Base-by-base conservation (phyloP, 1,284 basidiomycete genomes). In the Moniliophthora roreri region DNA sequence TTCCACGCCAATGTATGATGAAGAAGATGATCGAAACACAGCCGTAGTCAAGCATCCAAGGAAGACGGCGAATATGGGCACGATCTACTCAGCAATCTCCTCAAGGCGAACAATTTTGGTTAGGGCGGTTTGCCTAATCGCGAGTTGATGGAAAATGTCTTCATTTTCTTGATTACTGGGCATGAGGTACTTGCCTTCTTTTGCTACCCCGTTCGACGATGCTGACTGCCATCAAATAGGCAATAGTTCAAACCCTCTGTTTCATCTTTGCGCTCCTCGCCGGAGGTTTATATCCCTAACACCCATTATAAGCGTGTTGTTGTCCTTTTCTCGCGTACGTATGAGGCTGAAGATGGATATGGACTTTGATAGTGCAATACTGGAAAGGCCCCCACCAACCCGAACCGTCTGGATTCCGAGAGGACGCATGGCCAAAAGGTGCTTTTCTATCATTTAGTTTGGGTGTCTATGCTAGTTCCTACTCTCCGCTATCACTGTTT, bases 181-280 rank as follows among this genome's bases (percentile, higher is more conserved):
- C 26, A 52, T 52, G 46, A 58, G 20, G 49, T n/a, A n/a, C n/a
- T n/a, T 50, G 37, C 16, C 20, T 4, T 8, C 20, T 28, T n/a
- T 15, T 18, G 15, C n/a, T n/a, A n/a, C n/a, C n/a, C n/a, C n/a
- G n/a, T n/a, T n/a, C n/a, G n/a, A n/a, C n/a, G n/a, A n/a, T n/a
- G n/a, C n/a, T n/a, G n/a, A n/a, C n/a, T n/a, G n/a, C n/a, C n/a
- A n/a, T n/a, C n/a, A n/a, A n/a, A n/a, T n/a, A n/a, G n/a, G n/a
- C n/a, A n/a, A 67, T 69, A 1, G 70, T 70, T 6, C 67, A 74
- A 51, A 68, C 70, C 9, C 55, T 76, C 2, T 62, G 66, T 3
- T 72, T 69, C 40, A 58, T 68, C 1, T 56, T 75, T 4, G 68
- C 60, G 1, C 63, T 70, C n/a, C 62, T 77, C 1, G 70, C 73